Evolutionary conservation across 2,329 filamentous ascomycete genomes (phyloP), one percentile per base, ranked within the genome.

Genomic region (Periconia macrospinosa): DNA sequence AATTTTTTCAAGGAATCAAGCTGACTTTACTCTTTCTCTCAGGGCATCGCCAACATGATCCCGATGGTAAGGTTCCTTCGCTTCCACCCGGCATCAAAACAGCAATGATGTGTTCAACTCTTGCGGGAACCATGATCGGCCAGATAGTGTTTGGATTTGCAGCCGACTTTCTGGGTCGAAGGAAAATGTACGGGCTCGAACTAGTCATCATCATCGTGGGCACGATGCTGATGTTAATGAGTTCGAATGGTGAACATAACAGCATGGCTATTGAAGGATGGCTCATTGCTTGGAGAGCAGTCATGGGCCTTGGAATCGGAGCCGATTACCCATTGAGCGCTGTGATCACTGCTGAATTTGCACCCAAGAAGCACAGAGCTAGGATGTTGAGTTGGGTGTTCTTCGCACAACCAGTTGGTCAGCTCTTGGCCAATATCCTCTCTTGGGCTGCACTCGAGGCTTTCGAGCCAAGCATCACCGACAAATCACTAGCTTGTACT

Each of bases 341-440:
- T 7, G 69, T 68, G 30, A 76, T 77, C 18, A 72, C 71, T 5
- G 62, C 68, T 3, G 75, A 77, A 47, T 76, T 75, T 62, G 68
- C 75, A 3, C 72, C 74, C 2, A 59, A 68, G 15, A 69, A 67
- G 46, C 63, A 66, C 45, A 64, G 75, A 23, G 74, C 69, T 2
- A 61, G 74, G n/a, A 77, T 77, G 74, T 55, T 78, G 55, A 67
- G 69, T 30, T 69, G 70, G 49, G 73, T 78, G 1, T 77, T 77
- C 57, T 67, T 76, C 40, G 75, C 76, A 51, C 75, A 78, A 45
- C 74, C 74, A 3, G 59, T 77, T 17, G 75, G 75, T 6, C 75
- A 77, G 46, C 54, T 68, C 10, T 59, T 70, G 18, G 66, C 66
- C 43, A 70, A 68, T 41, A 59, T 71, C 8, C 56, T 71, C 2